A percentile compares a stretch with the other conserved stretches of the same genome.
phyloP scores from a whole-genome alignment of 768 basidiomycete species.

The Kwoniella bestiolae region DNA sequence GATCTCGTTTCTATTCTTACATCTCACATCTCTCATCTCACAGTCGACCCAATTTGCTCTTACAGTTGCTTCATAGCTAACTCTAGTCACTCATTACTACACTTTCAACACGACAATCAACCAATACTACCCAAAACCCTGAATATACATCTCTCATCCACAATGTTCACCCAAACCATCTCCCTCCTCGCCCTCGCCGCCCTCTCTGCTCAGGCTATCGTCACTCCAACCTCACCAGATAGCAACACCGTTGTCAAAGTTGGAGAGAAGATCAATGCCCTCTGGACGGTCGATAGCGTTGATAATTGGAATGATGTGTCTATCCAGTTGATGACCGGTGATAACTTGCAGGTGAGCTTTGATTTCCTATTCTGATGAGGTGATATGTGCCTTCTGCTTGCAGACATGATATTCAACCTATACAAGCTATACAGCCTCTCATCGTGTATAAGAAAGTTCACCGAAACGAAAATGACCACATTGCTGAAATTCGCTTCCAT shows the following conservation, averaged over 20 bases:
- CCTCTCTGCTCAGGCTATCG: slow-evolving; percentile 18
- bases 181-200: slow-evolving; percentile 25
- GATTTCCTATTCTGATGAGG: no score
- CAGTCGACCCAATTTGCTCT: background rate
- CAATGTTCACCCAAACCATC: slow-evolving; percentile 23
- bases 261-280: slow-evolving; percentile 35
- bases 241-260: slow-evolving; percentile 42
- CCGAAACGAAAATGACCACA: background rate
- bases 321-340: slow-evolving; percentile 53
- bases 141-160: background rate
- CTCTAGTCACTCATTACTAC: slow-evolving; percentile 17
- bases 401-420: background rate
- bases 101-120: background rate
- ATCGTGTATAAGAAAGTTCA: no score
- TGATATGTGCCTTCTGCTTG: no score
- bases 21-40: background rate
- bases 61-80: background rate
- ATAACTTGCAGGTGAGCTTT: slow-evolving; percentile 43
- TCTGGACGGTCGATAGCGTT: slow-evolving; percentile 46
- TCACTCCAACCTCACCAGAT: slow-evolving; percentile 51
- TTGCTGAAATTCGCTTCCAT: background rate
- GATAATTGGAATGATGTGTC: slow-evolving; percentile 44
- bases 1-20: background rate
- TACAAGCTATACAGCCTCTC: background rate
- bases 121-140: background rate